A percentile compares a stretch with the other conserved stretches of the same genome.
Evolutionary conservation across 139 green algal genomes (phyloP).

Genomic region (Chlorella sp.): DNA sequence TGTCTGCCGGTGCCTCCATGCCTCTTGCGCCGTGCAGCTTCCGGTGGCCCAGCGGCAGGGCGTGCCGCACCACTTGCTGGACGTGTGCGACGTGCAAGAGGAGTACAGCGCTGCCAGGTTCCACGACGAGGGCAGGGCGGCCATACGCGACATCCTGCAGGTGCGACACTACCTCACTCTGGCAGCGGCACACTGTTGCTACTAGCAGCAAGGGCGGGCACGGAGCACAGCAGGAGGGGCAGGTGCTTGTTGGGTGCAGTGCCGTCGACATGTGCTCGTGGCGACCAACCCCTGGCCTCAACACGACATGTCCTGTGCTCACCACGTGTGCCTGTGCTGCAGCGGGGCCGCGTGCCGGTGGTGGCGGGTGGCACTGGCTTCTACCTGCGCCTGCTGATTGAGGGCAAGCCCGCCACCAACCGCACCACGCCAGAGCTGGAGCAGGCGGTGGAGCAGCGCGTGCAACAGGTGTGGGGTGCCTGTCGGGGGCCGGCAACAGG

Average conservation of each 20-base stretch:
- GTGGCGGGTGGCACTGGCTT: slow-evolving; percentile 92
- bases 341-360: slow-evolving; percentile 56
- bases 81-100: slow-evolving; percentile 56
- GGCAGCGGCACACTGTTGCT: too few species aligned
- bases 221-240: too few species aligned
- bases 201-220: too few species aligned
- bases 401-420: slow-evolving; percentile 13
- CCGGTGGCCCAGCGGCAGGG: slow-evolving; percentile 40
- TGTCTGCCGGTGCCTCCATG: too few species aligned
- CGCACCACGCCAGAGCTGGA: not conserved
- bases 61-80: slow-evolving; percentile 90
- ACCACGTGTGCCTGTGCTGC: not conserved
- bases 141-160: slow-evolving; percentile 27
- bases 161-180: too few species aligned
- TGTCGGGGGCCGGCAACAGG: too few species aligned
- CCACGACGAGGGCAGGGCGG: slow-evolving; percentile 47
- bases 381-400: slow-evolving; percentile 82
- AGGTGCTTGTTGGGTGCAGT: too few species aligned
- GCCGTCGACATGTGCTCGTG: too few species aligned
- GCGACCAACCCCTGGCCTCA: too few species aligned
- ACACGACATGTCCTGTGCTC: too few species aligned
- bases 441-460: not conserved
- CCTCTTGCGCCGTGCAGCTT: slow-evolving; percentile 56
- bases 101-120: slow-evolving; percentile 91
- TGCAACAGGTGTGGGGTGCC: too few species aligned